These are phyloP conservation scores for Phytophthora sansomeana DNA, from an alignment of 352 stramenopile species.

Conservation along the genomic window DNA sequence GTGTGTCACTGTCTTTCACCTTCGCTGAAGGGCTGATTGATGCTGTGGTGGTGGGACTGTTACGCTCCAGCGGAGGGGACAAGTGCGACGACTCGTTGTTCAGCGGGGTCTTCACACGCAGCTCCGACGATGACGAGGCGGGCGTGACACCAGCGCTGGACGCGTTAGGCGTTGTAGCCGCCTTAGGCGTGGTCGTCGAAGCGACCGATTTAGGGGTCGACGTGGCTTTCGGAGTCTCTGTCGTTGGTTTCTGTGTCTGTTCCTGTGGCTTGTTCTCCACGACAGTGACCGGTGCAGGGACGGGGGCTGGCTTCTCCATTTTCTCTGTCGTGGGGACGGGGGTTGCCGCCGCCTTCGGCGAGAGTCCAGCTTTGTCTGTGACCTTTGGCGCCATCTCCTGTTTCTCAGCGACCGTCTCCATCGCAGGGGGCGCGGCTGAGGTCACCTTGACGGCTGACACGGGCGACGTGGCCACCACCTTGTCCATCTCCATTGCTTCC, in stretches of 20 bases:
- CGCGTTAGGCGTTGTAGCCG: conserved; percentile 2
- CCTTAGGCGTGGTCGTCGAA: conserved; percentile 1
- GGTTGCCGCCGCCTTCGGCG: neutral
- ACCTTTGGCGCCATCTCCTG: conserved; percentile 15
- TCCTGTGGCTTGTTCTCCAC: conserved; percentile 29
- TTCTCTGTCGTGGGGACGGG: conserved; percentile 1
- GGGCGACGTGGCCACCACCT: conserved; percentile 7
- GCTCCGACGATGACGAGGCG: conserved; percentile 21
- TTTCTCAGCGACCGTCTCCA: neutral
- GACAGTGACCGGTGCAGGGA: neutral
- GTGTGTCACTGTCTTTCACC: conserved; percentile 49
- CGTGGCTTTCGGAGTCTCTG: conserved; percentile 4
- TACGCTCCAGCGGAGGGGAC: conserved; percentile 56
- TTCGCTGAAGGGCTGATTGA: conserved; percentile 67
- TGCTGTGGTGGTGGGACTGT: conserved; percentile 45
- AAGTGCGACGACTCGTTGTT: conserved; percentile 58
- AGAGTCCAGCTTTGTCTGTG: conserved; percentile 3
- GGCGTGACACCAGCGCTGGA: neutral
- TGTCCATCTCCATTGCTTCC: conserved; percentile 1
- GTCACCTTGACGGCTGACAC: conserved; percentile 17
- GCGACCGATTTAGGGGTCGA: neutral
- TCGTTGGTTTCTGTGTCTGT: conserved; percentile 11
- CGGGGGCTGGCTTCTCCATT: conserved; percentile 3
- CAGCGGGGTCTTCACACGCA: conserved; percentile 59
- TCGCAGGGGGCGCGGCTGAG: conserved; percentile 7